Conservation (phyloP, 106 monocot genomes). For the Dioscorea alata region DNA sequence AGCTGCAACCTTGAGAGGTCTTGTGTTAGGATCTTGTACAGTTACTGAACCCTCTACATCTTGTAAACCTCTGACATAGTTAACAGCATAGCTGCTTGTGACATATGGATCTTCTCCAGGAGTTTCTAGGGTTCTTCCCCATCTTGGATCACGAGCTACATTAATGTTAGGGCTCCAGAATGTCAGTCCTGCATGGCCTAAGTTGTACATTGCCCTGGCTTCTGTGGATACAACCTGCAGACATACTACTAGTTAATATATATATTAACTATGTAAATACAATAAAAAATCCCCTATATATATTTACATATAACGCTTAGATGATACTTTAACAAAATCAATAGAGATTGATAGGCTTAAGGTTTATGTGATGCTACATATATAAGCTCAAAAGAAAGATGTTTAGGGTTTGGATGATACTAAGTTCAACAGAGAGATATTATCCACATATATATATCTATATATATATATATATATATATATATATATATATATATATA, state of each 20-base stretch:
- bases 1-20: not conserved
- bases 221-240: slow-evolving; percentile 13
- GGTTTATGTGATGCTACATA: too few species aligned
- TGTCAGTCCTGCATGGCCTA: slow-evolving; percentile 10
- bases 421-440: too few species aligned
- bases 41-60: not conserved
- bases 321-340: too few species aligned
- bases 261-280: too few species aligned
- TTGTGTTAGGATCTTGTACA: not conserved
- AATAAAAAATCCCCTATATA: too few species aligned
- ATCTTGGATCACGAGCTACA: not conserved
- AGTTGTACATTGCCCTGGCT: slow-evolving; percentile 13
- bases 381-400: too few species aligned
- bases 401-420: too few species aligned
- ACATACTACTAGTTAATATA: not conserved
- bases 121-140: not conserved
- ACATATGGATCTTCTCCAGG: not conserved
- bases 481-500: too few species aligned
- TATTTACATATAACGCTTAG: too few species aligned
- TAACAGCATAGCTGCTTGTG: not conserved
- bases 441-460: too few species aligned
- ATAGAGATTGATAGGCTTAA: too few species aligned
- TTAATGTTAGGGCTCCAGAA: slow-evolving; percentile 16
- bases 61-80: not conserved
- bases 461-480: too few species aligned